Evolutionary conservation across 306 rosid genomes (phyloP), one percentile per base, ranked within the genome.

Genomic region (Lathyrus tuberosus): DNA sequence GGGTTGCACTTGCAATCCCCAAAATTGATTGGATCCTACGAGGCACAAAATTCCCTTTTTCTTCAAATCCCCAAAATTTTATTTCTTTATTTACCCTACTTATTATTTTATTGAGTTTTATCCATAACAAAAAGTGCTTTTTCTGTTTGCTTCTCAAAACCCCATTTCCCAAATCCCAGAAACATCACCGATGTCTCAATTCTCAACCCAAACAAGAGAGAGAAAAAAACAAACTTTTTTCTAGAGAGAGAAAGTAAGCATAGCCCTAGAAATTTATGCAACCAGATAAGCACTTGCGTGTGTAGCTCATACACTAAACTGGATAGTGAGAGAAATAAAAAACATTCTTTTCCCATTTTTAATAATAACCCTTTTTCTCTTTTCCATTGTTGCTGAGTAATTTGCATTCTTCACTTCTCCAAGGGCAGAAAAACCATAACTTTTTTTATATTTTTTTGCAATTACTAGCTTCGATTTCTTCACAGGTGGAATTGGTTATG

Each of bases 251-350:
- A 65, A 35, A 78, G 7, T 35, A 58, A 69, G 48, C 52, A 56
- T 20, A 75, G 81, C 75, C 83, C 90, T 84, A 72, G 76, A 83
- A 82, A 76, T 72, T 16, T 67, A 67, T 75, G 87, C 86, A 86
- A 78, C 70, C 58, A 76, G 96, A 89, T 85, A 85, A 80, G 87
- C 89, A 85, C 91, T 69, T 51, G 9, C 8, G 3, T 73, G 58
- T 85, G 93, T 83, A 62, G 87, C 86, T 65, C 70, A 51, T 77
- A 71, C 73, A 75, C 71, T 42, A 65, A 16, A 40, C 42, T 40
- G 24, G 46, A 56, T 13, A 68, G 10, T 44, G 37, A 73, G 43
- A 73, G 65, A 73, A 51, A 33, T n/a, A 31, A 33, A 35, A 35
- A 35, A 6, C 40, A 35, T 35, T 35, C 40, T 35, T 8, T 16